These are phyloP conservation scores for Suzukiozyma palmioleophila DNA, from an alignment of 1,139 yeast genomes.

Conservation along the genomic window DNA sequence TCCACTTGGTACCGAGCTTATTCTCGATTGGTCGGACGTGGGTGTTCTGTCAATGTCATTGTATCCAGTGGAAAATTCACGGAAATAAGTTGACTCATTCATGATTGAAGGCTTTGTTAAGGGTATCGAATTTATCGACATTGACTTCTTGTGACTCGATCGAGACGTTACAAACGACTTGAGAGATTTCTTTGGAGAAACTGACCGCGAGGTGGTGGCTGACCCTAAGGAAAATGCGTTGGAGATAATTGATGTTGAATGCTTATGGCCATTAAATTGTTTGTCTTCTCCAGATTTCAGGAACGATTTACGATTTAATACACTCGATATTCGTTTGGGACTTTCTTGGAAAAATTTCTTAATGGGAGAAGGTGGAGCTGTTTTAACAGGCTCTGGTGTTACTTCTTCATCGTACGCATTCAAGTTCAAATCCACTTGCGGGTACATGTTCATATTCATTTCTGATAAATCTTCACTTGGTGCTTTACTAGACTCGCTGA, in stretches of 20 bases:
- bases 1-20: constrained; percentile 52
- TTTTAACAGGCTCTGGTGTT: constrained; percentile 4
- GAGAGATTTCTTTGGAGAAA: constrained; percentile 28
- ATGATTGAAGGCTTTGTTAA: constrained; percentile 1
- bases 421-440: background rate
- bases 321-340: constrained; percentile 27
- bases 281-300: constrained; percentile 15
- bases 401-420: constrained; percentile 4
- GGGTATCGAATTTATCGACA: constrained; percentile 2
- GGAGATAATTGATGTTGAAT: constrained; percentile 26
- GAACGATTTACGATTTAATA: constrained; percentile 20
- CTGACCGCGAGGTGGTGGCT: constrained; percentile 22
- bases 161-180: constrained; percentile 16
- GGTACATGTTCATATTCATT: background rate
- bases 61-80: constrained; percentile 19
- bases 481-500: constrained; percentile 8
- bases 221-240: constrained; percentile 28
- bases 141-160: constrained; percentile 4
- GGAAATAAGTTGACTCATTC: background rate
- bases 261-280: constrained; percentile 16
- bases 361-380: constrained; percentile 29
- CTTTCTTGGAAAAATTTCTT: constrained; percentile 30
- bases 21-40: constrained; percentile 35
- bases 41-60: constrained; percentile 40
- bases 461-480: background rate